phyloP scores from a whole-genome alignment of 2,329 filamentous ascomycete genomes.

The Cladophialophora psammophila region DNA sequence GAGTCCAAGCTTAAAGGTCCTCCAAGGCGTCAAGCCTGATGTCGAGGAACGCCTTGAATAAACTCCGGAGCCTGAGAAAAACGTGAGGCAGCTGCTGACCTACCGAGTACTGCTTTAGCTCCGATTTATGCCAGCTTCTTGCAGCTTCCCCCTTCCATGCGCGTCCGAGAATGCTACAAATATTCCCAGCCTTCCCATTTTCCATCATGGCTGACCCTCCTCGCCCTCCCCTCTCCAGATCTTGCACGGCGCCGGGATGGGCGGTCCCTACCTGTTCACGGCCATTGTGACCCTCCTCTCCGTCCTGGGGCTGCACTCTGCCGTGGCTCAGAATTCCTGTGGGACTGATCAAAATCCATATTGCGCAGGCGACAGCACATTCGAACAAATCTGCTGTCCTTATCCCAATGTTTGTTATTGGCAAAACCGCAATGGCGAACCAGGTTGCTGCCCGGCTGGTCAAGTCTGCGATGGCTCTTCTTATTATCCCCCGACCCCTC shows the following conservation, averaged over 20 bases:
- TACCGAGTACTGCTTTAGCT: conserved; percentile 8
- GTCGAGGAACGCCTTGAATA: conserved; percentile 23
- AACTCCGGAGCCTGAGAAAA: conserved; percentile 11
- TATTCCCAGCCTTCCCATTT: conserved; percentile 38
- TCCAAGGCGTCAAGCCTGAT: conserved; percentile 7
- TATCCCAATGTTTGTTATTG: conserved; percentile 42
- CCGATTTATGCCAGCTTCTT: conserved; percentile 5
- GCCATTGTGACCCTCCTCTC: conserved; percentile 20
- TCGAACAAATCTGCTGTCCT: conserved; percentile 40
- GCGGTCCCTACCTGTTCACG: neutral
- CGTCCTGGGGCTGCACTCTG: neutral
- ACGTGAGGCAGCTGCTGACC: conserved; percentile 23
- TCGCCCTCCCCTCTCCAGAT: conserved; percentile 10
- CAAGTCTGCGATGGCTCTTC: conserved; percentile 37
- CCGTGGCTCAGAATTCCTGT: conserved; percentile 23
- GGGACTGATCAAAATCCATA: conserved; percentile 41
- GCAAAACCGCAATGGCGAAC: conserved; percentile 39
- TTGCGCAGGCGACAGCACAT: conserved; percentile 37
- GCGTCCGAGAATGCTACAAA: conserved; percentile 24
- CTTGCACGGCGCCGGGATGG: conserved; percentile 22
- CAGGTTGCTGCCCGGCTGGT: conserved; percentile 43
- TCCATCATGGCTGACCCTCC: conserved; percentile 22
- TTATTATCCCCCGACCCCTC: conserved; percentile 23
- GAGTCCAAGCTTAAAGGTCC: conserved; percentile 9
- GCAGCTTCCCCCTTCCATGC: conserved; percentile 27